Evolutionary conservation across 257 asterid species (phyloP).

Genomic region (Penstemon newberryi): DNA sequence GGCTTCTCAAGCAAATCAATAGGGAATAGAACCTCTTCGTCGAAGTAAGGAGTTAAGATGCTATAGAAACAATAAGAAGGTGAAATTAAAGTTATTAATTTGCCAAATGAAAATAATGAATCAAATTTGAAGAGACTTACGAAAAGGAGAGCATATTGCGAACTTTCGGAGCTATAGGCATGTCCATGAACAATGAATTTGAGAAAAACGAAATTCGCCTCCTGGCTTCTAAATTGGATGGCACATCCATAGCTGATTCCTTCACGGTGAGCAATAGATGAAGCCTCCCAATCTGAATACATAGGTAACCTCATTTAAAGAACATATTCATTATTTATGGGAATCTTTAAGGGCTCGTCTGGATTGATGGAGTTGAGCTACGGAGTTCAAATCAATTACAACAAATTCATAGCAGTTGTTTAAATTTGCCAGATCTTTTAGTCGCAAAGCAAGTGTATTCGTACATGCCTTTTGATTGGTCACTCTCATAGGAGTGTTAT

Average conservation of each 20-base stretch:
- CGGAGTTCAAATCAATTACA: background rate
- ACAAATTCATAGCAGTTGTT: no score
- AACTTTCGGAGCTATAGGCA: conserved; percentile 97
- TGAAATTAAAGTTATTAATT: background rate
- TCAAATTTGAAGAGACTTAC: conserved; percentile 47
- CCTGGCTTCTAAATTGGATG: conserved; percentile 92
- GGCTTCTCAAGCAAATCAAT: conserved; percentile 67
- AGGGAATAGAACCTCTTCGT: conserved; percentile 89
- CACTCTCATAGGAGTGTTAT: no score
- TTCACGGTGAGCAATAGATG: conserved; percentile 88
- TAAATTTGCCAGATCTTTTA: no score
- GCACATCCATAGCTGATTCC: conserved; percentile 99
- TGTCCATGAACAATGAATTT: conserved; percentile 95
- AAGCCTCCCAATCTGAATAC: conserved; percentile 77
- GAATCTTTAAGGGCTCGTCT: background rate
- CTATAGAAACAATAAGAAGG: conserved; percentile 43
- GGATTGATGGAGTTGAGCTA: background rate
- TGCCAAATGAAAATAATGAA: no score
- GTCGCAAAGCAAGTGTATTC: no score
- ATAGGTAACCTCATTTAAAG: conserved; percentile 7
- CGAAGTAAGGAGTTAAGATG: conserved; percentile 83
- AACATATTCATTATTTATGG: no score
- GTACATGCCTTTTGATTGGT: no score
- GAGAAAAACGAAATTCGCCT: conserved; percentile 97
- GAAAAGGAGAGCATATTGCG: conserved; percentile 98